phyloP scores from a whole-genome alignment of 2,329 filamentous ascomycete species.

The Cercospora citrullina region DNA sequence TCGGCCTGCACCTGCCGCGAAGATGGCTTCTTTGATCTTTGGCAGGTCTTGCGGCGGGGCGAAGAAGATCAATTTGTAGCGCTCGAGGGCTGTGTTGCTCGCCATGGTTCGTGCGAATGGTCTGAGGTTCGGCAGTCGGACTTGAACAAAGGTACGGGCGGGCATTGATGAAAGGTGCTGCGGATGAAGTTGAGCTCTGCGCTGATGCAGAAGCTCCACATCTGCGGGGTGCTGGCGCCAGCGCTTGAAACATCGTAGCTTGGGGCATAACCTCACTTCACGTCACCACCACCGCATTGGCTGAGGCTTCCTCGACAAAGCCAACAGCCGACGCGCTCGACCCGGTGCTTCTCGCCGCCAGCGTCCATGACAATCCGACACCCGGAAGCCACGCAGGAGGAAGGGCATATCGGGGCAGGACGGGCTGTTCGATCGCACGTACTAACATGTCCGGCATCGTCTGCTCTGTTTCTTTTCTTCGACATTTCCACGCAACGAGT shows the following conservation, averaged over 20 bases:
- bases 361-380: background rate
- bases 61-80: slow-evolving; percentile 51
- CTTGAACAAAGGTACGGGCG: background rate
- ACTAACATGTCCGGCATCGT: too few species aligned
- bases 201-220: background rate
- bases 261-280: background rate
- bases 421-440: too few species aligned
- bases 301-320: too few species aligned
- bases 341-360: background rate
- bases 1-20: slow-evolving; percentile 48
- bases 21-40: slow-evolving; percentile 48
- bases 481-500: background rate
- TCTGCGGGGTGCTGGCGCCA: background rate
- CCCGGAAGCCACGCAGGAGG: background rate
- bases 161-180: background rate
- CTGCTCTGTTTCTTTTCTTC: background rate
- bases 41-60: slow-evolving; percentile 42
- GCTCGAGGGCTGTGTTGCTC: slow-evolving; percentile 11
- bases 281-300: too few species aligned
- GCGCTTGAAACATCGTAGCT: background rate
- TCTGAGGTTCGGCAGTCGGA: background rate
- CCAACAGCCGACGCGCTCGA: too few species aligned
- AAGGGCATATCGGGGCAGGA: background rate
- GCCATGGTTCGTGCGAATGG: background rate
- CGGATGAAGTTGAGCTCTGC: background rate